These are phyloP conservation scores for Abortiporus biennis DNA, from an alignment of 1,284 basidiomycete species.

Conservation along the genomic window DNA sequence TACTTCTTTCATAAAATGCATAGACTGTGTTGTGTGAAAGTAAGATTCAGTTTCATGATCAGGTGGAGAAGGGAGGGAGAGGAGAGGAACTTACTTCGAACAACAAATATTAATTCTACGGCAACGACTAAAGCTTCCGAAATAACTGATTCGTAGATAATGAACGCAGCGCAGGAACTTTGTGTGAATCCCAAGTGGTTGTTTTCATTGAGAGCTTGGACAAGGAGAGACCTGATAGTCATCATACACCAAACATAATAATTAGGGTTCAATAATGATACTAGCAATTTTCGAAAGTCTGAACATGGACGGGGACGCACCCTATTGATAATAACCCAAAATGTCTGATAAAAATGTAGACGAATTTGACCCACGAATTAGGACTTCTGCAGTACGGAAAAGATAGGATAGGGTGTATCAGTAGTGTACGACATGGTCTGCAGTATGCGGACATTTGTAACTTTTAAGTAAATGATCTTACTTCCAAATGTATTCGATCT, in stretches of 20 bases:
- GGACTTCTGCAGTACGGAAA: slow-evolving; percentile 2
- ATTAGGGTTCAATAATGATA: too few relatives aligned
- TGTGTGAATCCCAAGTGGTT: neutral
- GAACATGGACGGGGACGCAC: too few relatives aligned
- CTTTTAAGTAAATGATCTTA: neutral
- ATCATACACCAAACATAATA: too few relatives aligned
- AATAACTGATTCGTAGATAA: neutral
- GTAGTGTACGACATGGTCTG: too few relatives aligned
- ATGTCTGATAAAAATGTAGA: slow-evolving; percentile 12
- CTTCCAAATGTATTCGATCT: slow-evolving; percentile 14
- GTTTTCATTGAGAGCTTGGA: neutral
- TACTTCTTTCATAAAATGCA: neutral
- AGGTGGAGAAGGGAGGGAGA: neutral
- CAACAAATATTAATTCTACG: slow-evolving; percentile 10
- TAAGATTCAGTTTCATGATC: neutral
- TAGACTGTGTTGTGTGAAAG: neutral
- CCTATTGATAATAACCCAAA: slow-evolving; percentile 7
- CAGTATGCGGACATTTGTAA: neutral
- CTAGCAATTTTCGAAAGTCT: too few relatives aligned
- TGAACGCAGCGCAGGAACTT: slow-evolving; percentile 6
- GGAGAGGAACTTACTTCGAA: slow-evolving; percentile 6
- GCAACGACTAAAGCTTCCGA: slow-evolving; percentile 3
- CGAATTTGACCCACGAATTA: slow-evolving; percentile 10
- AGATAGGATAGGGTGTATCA: neutral
- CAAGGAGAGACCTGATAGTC: neutral